A percentile compares a stretch with the other conserved stretches of the same genome.
These are phyloP conservation scores for Neurospora pannonica DNA, from an alignment of 495 filamentous ascomycete genomes.

Conservation along the genomic window DNA sequence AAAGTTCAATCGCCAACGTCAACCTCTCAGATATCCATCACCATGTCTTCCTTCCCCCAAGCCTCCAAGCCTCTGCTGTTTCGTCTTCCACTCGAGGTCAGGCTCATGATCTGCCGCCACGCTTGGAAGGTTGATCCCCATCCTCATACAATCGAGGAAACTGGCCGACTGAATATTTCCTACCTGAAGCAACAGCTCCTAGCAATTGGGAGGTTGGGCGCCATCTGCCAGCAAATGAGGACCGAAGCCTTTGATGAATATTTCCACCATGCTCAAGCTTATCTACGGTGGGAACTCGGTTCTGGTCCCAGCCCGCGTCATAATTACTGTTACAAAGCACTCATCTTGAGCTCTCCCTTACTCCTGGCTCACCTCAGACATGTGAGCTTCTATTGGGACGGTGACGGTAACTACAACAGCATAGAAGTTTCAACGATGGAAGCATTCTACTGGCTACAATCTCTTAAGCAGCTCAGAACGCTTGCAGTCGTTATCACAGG, in stretches of 20 bases:
- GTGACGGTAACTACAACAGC: not conserved
- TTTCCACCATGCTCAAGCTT: not conserved
- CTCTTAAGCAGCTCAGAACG: not conserved
- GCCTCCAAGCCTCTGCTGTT: not conserved
- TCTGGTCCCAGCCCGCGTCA: rapidly evolving
- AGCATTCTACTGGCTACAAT: not conserved
- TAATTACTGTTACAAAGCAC: not conserved
- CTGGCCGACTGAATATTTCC: not conserved
- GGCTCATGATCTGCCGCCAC: not conserved
- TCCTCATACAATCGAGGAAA: not conserved
- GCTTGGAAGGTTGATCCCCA: not conserved
- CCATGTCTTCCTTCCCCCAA: not conserved
- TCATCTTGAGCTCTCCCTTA: not conserved
- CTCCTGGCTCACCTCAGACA: not conserved
- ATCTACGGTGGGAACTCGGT: not conserved
- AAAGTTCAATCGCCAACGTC: not conserved
- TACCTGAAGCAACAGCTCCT: not conserved
- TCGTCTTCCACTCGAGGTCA: not conserved
- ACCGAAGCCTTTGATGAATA: not conserved
- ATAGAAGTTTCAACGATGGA: not conserved
- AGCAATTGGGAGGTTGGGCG: not conserved
- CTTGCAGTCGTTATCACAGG: not conserved
- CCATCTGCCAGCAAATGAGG: not conserved
- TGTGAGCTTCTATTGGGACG: not conserved
- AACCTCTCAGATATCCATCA: not conserved